Evolutionary conservation across 805 yeast species (phyloP).

Genomic region (Candida qinlingensis): DNA sequence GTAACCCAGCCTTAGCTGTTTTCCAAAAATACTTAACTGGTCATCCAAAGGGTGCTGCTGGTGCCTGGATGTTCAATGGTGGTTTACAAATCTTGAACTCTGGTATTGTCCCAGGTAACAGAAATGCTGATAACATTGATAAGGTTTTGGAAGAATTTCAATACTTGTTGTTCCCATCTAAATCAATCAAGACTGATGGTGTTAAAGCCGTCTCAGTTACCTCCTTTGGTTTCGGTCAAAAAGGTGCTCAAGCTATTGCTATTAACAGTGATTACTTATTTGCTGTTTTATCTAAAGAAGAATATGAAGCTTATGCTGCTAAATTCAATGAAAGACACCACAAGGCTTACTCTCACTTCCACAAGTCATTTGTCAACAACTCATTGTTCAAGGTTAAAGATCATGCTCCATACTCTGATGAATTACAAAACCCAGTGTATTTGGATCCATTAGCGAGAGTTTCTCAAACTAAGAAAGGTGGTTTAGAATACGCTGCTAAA

Average conservation of each 20-base stretch:
- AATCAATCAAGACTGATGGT: conserved; percentile 91
- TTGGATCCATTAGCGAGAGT: conserved; percentile 86
- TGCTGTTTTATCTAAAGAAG: conserved; percentile 68
- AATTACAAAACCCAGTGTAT: conserved; percentile 84
- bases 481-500: conserved; percentile 44
- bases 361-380: conserved; percentile 88
- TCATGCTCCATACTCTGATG: conserved; percentile 87
- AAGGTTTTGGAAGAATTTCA: conserved; percentile 74
- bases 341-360: conserved; percentile 91
- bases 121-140: conserved; percentile 97
- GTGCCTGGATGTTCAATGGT: conserved; percentile 99
- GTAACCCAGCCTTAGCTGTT: conserved; percentile 96
- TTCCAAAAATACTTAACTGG: conserved; percentile 99
- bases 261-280: conserved; percentile 91
- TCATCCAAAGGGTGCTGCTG: conserved; percentile 99
- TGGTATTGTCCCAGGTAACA: conserved; percentile 97
- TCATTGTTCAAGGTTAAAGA: conserved; percentile 90
- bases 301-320: conserved; percentile 64
- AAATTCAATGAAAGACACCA: conserved; percentile 80
- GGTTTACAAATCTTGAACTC: conserved; percentile 86
- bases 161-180: conserved; percentile 89
- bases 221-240: conserved; percentile 98
- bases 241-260: conserved; percentile 94
- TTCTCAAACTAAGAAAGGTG: conserved; percentile 31
- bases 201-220: conserved; percentile 95